Evolutionary conservation across 1,284 basidiomycete genomes (phyloP), one percentile per base, ranked within the genome.

Genomic region (Amylostereum areolatum): DNA sequence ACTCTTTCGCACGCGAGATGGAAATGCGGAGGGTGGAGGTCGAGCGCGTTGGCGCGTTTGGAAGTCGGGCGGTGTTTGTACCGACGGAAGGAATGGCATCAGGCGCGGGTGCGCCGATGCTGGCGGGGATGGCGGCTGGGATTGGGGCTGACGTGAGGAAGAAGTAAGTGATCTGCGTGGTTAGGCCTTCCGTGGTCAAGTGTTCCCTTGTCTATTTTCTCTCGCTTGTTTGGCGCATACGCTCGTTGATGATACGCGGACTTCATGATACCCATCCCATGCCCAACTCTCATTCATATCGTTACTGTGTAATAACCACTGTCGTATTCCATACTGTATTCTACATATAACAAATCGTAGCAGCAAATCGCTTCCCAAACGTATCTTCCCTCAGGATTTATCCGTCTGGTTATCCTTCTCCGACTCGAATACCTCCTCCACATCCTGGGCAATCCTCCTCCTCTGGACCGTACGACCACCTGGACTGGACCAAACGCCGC

Each of bases 1-100:
- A 89, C 57, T 65, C 69, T 46, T 90, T 85, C 60, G 86, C 87
- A 5, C 75, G 81, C 42, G 85, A 89, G 67, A 89, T 89, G 85
- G 77, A 78, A 61, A 59, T 85, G 51, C 70, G 80, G 39, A 69
- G 87, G 43, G 67, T 83, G 52, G 88, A 90, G 49, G 75, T 90
- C 30, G 58, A 68, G 35, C 74, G 80, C 45, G 71, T 89, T 29
- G 59, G 67, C 45, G 85, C 87, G 3, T 90, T 79, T 58, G 88
- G 87, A 4, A 61, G 74, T 44, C 84, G 72, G 68, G 78, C 88
- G 0, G 66, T 90, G 10, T 90, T 90, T 62, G 85, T 81, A 5
- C 83, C 87, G 4, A 69, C 73, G 1, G 83, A 85, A 5, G 74
- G 73, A 8, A 60, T 74, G 12, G 83, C 77, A 10, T 67, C 68